phyloP scores from a whole-genome alignment of 257 asterid genomes.

The Cruciata laevipes region DNA sequence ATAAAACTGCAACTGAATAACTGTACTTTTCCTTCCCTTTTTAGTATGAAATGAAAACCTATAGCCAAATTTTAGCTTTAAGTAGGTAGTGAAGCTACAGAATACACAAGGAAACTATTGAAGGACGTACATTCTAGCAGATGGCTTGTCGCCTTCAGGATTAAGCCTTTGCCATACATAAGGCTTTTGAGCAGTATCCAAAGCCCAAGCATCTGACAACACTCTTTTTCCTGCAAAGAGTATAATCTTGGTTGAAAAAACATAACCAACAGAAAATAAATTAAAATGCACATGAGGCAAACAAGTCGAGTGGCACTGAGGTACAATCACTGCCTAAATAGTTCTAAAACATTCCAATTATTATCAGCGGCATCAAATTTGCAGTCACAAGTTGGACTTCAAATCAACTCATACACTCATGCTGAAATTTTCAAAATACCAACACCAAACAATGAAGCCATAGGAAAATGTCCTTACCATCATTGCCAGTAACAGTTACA shows the following conservation, averaged over 20 bases:
- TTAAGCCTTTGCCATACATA: conserved; percentile 93
- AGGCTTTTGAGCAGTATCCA: conserved; percentile 99
- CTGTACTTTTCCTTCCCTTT: background rate
- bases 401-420: background rate
- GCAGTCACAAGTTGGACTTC: background rate
- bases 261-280: background rate
- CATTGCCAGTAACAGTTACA: conserved; percentile 87
- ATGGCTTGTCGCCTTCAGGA: conserved; percentile 93
- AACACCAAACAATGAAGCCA: background rate
- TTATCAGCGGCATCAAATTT: background rate
- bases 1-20: conserved; percentile 3
- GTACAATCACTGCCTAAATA: no score
- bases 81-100: background rate
- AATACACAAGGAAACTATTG: conserved; percentile 10
- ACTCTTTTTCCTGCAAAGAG: conserved; percentile 74
- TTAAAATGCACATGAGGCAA: background rate
- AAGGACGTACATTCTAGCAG: conserved; percentile 71
- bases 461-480: conserved; percentile 44
- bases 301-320: background rate
- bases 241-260: background rate
- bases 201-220: conserved; percentile 96
- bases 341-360: background rate
- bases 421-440: background rate
- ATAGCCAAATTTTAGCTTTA: background rate
- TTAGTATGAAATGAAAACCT: background rate